Percentiles rank a stretch among this genome's conserved stretches.
Conservation (phyloP, 2,329 filamentous ascomycete genomes). For the Aspergillus clavatus region DNA sequence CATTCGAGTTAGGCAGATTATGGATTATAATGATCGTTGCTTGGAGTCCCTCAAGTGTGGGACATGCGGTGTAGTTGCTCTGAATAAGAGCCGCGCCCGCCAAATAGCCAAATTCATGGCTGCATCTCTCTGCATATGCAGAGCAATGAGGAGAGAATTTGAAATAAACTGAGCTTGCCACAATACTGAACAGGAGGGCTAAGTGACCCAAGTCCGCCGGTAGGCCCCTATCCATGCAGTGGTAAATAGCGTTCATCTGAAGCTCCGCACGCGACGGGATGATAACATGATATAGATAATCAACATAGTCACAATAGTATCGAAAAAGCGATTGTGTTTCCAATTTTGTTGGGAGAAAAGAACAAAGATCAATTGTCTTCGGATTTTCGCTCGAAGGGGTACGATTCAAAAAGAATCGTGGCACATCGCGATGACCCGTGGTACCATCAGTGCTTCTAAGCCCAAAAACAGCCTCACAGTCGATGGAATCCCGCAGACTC, state of each 20-base stretch:
- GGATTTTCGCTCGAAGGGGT: slow-evolving; percentile 19
- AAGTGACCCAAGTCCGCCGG: slow-evolving; percentile 23
- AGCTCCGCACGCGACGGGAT: slow-evolving; percentile 20
- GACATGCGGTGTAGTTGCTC: slow-evolving; percentile 25
- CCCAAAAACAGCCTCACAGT: slow-evolving; percentile 1
- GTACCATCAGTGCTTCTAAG: slow-evolving; percentile 3
- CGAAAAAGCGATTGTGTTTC: slow-evolving; percentile 28
- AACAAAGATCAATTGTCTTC: slow-evolving; percentile 14
- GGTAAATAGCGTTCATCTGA: slow-evolving; percentile 30
- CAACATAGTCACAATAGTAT: slow-evolving; percentile 32
- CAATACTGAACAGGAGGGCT: slow-evolving; percentile 33
- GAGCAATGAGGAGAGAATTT: slow-evolving; percentile 18
- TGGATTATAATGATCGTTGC: slow-evolving; percentile 29
- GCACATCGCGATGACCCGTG: not conserved
- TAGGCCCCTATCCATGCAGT: slow-evolving; percentile 14
- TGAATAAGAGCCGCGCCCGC: slow-evolving; percentile 30
- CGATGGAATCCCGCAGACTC: slow-evolving; percentile 9
- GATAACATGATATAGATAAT: slow-evolving; percentile 36
- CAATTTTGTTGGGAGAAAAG: slow-evolving; percentile 25
- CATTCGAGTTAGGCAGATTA: slow-evolving; percentile 24
- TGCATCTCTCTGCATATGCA: slow-evolving; percentile 17
- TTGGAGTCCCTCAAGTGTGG: slow-evolving; percentile 32
- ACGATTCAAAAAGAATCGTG: slow-evolving; percentile 1
- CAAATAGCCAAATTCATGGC: slow-evolving; percentile 26
- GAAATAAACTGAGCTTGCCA: slow-evolving; percentile 28